Evolutionary conservation across 31 red algal species (phyloP), one percentile per base, ranked within the genome.

Genomic region (Bonnemaisonia californica): DNA sequence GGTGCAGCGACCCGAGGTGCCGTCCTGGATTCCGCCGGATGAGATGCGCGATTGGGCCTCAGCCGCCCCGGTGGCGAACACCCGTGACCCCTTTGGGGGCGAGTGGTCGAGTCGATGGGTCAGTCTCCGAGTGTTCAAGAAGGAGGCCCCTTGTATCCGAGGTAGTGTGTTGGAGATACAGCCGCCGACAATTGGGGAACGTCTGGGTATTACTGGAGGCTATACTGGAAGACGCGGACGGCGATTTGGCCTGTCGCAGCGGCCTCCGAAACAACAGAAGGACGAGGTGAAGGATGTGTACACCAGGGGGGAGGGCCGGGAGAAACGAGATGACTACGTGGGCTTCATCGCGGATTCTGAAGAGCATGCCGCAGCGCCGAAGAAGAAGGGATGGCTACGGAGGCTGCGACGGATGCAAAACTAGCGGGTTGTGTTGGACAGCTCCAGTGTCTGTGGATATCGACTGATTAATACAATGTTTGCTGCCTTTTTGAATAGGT

Each of bases 11-110:
- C 3, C 60, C 2, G 12, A 56, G 8, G 62, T 84, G 3, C 81
- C 81, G 27, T 16, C n/a, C 36, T 84, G 81, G 81, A 47, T 84
- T 75, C 81, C 81, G 5, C 3, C 31, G 26, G 81, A 84, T 48
- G 81, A 84, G 69, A 28, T 36, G 2, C 42, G 68, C 8, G 81
- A 84, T 27, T 84, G 81, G 81, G 41, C 68, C 81, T 4, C 41
- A n/a, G 4, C 16, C 26, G 16, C 11, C 36, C 19, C 69, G 7
- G 22, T 78, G 35, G 18, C 54, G 61, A 45, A 36, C 74, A 16
- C 27, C 35, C 11, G 19, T 36, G 66, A 70, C 32, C 37, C 66
- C 5, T 70, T 4, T 33, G 66, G 39, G 35, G 66, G 39, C 4
- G 33, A 41, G 5, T 41, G 16, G 37, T 40, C 33, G 8, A 70